Conservation (phyloP, 2,329 filamentous ascomycete species). For the Boeremia lycopersici region DNA sequence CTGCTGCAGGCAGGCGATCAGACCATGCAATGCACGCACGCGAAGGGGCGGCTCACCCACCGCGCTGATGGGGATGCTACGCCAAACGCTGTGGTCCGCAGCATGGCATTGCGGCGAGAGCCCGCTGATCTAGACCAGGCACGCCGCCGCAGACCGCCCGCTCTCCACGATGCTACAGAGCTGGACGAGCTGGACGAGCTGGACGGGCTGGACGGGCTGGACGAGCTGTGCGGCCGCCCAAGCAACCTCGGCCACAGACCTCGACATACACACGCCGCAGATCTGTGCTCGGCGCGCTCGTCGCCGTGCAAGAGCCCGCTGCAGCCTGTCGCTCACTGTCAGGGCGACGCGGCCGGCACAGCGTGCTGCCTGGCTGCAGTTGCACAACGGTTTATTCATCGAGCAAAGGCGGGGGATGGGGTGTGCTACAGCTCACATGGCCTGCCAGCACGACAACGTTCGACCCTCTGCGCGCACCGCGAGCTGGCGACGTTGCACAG, state of each 20-base stretch:
- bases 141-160: slow-evolving; percentile 6
- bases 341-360: slow-evolving; percentile 22
- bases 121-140: neutral
- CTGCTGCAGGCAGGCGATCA: neutral
- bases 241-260: slow-evolving; percentile 13
- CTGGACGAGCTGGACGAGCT: neutral
- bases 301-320: slow-evolving; percentile 12
- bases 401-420: slow-evolving; percentile 21
- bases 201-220: neutral
- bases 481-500: slow-evolving; percentile 23
- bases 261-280: slow-evolving; percentile 16
- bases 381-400: slow-evolving; percentile 19
- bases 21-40: slow-evolving; percentile 10
- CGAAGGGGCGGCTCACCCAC: slow-evolving; percentile 3
- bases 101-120: neutral
- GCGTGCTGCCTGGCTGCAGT: slow-evolving; percentile 24
- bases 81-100: slow-evolving; percentile 1
- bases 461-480: slow-evolving; percentile 12
- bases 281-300: slow-evolving; percentile 21
- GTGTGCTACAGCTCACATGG: slow-evolving; percentile 23
- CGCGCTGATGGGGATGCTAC: slow-evolving; percentile 3
- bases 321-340: slow-evolving; percentile 14
- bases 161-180: slow-evolving; percentile 4
- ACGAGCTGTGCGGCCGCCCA: slow-evolving; percentile 8
- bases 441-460: slow-evolving; percentile 34